phyloP scores from a whole-genome alignment of 176 grass and related monocot genomes.

The Paspalum vaginatum region DNA sequence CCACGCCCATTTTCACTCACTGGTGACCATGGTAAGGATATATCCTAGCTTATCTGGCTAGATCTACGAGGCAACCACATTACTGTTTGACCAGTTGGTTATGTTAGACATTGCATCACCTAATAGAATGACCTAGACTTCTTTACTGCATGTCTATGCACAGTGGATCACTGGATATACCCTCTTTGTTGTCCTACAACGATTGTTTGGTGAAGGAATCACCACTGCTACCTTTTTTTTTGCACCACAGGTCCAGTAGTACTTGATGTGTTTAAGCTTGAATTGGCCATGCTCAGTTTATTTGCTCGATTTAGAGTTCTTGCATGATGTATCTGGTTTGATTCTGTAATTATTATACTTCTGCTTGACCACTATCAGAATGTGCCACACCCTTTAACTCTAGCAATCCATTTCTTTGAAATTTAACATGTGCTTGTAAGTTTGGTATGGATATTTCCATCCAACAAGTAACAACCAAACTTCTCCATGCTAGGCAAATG shows the following conservation, averaged over 20 bases:
- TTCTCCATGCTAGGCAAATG: too few relatives aligned
- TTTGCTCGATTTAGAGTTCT: conserved; percentile 2
- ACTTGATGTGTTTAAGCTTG: background rate
- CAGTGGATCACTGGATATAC: background rate
- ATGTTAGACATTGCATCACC: background rate
- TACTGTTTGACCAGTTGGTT: background rate
- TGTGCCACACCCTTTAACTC: background rate
- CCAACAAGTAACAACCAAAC: background rate
- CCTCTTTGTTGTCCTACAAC: background rate
- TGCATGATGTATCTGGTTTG: background rate
- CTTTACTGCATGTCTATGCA: background rate
- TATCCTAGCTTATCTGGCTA: background rate
- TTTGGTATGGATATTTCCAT: background rate
- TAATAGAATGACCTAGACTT: background rate
- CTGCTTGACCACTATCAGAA: too few relatives aligned
- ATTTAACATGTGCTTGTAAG: background rate
- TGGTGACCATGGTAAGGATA: too few relatives aligned
- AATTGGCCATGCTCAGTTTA: background rate
- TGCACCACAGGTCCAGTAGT: background rate
- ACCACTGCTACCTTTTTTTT: too few relatives aligned
- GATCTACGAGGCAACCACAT: background rate
- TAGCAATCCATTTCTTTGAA: background rate
- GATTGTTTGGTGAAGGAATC: conserved; percentile 4
- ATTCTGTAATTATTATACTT: background rate
- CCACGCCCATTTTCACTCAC: too few relatives aligned